Base-by-base conservation (phyloP, 2,329 filamentous ascomycete genomes). In the Colletotrichum sp. region DNA sequence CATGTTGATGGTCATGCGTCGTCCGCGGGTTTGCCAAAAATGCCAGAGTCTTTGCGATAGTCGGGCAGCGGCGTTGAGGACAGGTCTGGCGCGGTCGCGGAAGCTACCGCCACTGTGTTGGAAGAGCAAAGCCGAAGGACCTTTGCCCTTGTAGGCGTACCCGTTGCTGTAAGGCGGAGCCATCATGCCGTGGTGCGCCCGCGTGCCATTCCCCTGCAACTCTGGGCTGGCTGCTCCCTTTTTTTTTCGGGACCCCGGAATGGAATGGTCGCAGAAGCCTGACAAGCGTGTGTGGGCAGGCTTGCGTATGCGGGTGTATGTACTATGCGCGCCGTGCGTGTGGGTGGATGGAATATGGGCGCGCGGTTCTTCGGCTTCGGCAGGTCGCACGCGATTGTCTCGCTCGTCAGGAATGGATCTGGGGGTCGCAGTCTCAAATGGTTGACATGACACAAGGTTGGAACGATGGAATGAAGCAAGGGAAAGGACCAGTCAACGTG, bases 141-240 rank as follows among this genome's bases (percentile, higher is more conserved):
- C 30, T 49, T 55, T 67, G 62, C 66, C 70, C 64, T 76, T 69
- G 70, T 76, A 64, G 44, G 74, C 62, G 72, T 72, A 77, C 32
- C 81, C 81, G 77, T 79, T 84, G 81, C 81, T 86, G 84, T 85
- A 84, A 79, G 84, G 82, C 82, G 83, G 82, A 81, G 85, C 83
- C 83, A 76, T 80, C 77, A 68, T 72, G 76, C 34, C 62, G 62
- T 64, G 36, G 16, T 64, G 71, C 71, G 57, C 69, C 77, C 64
- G 77, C 76, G 75, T 77, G 82, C 82, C 82, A 83, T 83, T 72
- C 79, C 78, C 77, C 74, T 73, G 70, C 44, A 71, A 63, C 66
- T 32, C 28, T 52, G 44, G 44, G 44, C 12, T 52, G n/a, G 28
- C 28, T 62, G 72, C 39, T 71, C 75, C 71, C 64, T 69, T 73